phyloP scores from a whole-genome alignment of 2,329 filamentous ascomycete genomes.

The Dactylonectria estremocensis region DNA sequence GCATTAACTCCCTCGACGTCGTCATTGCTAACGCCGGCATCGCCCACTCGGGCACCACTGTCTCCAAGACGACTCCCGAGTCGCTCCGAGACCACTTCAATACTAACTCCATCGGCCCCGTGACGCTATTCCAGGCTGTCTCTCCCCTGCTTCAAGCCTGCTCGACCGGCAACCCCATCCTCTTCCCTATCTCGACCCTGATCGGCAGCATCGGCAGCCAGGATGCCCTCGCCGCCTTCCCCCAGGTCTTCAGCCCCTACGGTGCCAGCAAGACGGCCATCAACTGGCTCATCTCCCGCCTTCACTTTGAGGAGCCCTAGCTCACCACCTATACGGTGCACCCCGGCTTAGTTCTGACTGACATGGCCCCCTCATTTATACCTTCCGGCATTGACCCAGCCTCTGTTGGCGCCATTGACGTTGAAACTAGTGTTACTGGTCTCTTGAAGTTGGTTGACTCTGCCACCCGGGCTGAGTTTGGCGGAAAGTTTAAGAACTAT shows the following conservation, averaged over 20 bases:
- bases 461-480: neutral
- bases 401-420: neutral
- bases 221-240: constrained; percentile 2
- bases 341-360: constrained; percentile 19
- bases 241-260: neutral
- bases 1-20: constrained; percentile 7
- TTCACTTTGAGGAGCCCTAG: constrained; percentile 45
- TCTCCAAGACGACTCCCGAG: neutral
- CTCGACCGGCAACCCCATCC: constrained; percentile 3
- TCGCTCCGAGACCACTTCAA: neutral
- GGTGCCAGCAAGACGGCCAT: constrained; percentile 38
- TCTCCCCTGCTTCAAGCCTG: constrained; percentile 13
- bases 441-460: neutral
- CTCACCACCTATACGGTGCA: constrained; percentile 34
- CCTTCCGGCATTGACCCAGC: neutral
- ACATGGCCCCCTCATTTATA: neutral
- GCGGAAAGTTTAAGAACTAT: neutral
- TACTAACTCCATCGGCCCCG: constrained; percentile 6
- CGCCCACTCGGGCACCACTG: neutral
- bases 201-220: constrained; percentile 1
- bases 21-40: constrained; percentile 11
- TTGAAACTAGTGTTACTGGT: neutral
- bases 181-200: constrained; percentile 8
- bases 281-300: constrained; percentile 34
- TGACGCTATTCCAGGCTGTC: constrained; percentile 12